Evolutionary conservation across 1,284 basidiomycete species (phyloP).

Genomic region (Termitomyces sp.): DNA sequence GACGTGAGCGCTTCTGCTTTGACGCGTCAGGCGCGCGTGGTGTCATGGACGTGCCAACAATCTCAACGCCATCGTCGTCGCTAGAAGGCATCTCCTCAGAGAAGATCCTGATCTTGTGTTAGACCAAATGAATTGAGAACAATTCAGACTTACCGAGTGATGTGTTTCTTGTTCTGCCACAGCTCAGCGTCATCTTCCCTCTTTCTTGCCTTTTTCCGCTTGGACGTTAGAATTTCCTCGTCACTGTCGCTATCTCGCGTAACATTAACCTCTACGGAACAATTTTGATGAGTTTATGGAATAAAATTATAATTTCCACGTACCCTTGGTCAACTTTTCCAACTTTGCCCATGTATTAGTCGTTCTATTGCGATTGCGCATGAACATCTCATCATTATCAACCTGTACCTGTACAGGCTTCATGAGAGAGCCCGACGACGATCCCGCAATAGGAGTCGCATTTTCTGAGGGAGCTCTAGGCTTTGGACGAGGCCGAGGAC

Average conservation of each 20-base stretch:
- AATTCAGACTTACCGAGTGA: constrained; percentile 27
- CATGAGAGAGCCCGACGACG: constrained; percentile 14
- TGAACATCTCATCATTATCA: constrained; percentile 62
- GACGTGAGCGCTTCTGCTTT: constrained; percentile 43
- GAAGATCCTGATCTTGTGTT: constrained; percentile 26
- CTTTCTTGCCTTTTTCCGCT: constrained; percentile 24
- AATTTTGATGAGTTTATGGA: background rate
- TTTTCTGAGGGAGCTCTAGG: constrained; percentile 31
- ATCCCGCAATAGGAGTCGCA: constrained; percentile 14
- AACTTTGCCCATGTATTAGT: constrained; percentile 53
- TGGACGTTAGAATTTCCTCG: constrained; percentile 25
- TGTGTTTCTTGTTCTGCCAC: constrained; percentile 31
- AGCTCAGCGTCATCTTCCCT: constrained; percentile 19
- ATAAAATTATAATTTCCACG: constrained; percentile 9
- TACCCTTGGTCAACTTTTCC: constrained; percentile 49
- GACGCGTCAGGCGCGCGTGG: constrained; percentile 19
- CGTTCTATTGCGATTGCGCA: constrained; percentile 53
- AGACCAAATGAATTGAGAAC: background rate
- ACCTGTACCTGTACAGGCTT: constrained; percentile 25
- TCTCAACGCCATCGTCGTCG: constrained; percentile 39
- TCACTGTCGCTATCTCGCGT: constrained; percentile 19
- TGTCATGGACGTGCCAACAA: constrained; percentile 31
- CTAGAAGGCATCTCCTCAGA: constrained; percentile 24
- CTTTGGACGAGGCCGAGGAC: constrained; percentile 47
- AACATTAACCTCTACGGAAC: constrained; percentile 6